Percentiles rank a stretch among this genome's conserved stretches.
These are phyloP conservation scores for Curvularia verruculosa DNA, from an alignment of 2,329 filamentous ascomycete species.

Conservation along the genomic window DNA sequence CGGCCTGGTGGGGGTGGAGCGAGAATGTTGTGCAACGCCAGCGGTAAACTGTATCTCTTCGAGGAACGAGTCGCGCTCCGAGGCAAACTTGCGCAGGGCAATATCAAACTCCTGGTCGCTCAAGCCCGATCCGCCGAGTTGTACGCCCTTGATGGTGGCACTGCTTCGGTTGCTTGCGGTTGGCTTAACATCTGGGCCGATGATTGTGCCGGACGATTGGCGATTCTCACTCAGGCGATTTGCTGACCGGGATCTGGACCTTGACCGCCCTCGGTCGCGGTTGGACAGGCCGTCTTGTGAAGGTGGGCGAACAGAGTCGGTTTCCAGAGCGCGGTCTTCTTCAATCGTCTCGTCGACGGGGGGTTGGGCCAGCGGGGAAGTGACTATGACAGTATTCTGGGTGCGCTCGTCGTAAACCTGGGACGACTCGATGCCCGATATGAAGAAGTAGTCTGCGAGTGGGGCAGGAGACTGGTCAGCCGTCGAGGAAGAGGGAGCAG, in stretches of 20 bases:
- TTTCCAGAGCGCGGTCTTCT: slow-evolving; percentile 64
- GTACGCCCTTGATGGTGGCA: slow-evolving; percentile 62
- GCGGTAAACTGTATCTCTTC: slow-evolving; percentile 90
- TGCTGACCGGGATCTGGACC: slow-evolving; percentile 32
- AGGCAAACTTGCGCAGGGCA: slow-evolving; percentile 90
- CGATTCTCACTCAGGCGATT: slow-evolving; percentile 54
- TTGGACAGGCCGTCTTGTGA: slow-evolving; percentile 53
- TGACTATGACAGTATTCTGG: slow-evolving; percentile 36
- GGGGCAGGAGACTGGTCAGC: slow-evolving; percentile 57
- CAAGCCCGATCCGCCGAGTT: slow-evolving; percentile 52
- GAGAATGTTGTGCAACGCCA: slow-evolving; percentile 63
- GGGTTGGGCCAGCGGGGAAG: slow-evolving; percentile 39
- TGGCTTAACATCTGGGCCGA: slow-evolving; percentile 52
- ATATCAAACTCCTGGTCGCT: slow-evolving; percentile 91
- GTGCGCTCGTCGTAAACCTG: slow-evolving; percentile 57
- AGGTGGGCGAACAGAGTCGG: slow-evolving; percentile 54
- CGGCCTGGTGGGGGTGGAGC: slow-evolving; percentile 65
- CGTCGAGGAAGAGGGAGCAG: slow-evolving; percentile 48
- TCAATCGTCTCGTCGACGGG: slow-evolving; percentile 64
- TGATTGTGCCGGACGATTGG: slow-evolving; percentile 59
- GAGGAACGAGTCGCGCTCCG: slow-evolving; percentile 91
- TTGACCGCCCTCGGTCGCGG: slow-evolving; percentile 44
- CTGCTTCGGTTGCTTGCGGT: slow-evolving; percentile 69
- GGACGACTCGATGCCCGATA: slow-evolving; percentile 60
- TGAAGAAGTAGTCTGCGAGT: slow-evolving; percentile 72